Conservation (phyloP, 2,329 filamentous ascomycete genomes). For the Fusarium dlaminii region DNA sequence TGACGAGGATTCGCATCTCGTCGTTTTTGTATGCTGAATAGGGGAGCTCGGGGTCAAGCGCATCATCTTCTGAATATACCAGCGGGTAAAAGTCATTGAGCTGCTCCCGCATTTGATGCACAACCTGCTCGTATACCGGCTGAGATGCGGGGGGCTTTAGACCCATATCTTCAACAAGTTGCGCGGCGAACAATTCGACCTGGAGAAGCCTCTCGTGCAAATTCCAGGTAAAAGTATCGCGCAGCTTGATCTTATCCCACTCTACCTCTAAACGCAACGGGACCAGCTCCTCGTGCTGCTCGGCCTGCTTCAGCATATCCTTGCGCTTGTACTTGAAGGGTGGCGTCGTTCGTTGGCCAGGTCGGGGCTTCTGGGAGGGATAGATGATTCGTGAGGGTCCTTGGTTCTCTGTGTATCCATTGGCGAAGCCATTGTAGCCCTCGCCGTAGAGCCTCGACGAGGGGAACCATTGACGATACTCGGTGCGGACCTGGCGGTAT, state of each 20-base stretch:
- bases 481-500: conserved; percentile 69
- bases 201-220: conserved; percentile 87
- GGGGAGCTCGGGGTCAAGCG: conserved; percentile 87
- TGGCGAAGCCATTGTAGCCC: conserved; percentile 90
- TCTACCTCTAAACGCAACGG: conserved; percentile 93
- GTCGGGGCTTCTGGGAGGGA: conserved; percentile 77
- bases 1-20: conserved; percentile 96
- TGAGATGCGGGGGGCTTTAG: conserved; percentile 75
- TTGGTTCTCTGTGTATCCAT: conserved; percentile 80
- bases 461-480: conserved; percentile 65
- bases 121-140: conserved; percentile 68
- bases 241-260: conserved; percentile 92
- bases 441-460: conserved; percentile 69
- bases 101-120: conserved; percentile 84
- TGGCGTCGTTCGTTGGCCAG: conserved; percentile 79
- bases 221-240: conserved; percentile 99
- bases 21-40: conserved; percentile 98
- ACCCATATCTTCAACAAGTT: conserved; percentile 91
- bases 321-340: conserved; percentile 79
- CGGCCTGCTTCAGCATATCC: conserved; percentile 85
- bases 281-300: conserved; percentile 90
- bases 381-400: conserved; percentile 79
- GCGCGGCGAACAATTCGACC: conserved; percentile 84
- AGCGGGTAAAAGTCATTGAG: conserved; percentile 94
- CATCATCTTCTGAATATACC: conserved; percentile 87